A percentile compares a stretch with the other conserved stretches of the same genome.
phyloP scores from a whole-genome alignment of 2,329 filamentous ascomycete species.

The Niveomyces coronatus region DNA sequence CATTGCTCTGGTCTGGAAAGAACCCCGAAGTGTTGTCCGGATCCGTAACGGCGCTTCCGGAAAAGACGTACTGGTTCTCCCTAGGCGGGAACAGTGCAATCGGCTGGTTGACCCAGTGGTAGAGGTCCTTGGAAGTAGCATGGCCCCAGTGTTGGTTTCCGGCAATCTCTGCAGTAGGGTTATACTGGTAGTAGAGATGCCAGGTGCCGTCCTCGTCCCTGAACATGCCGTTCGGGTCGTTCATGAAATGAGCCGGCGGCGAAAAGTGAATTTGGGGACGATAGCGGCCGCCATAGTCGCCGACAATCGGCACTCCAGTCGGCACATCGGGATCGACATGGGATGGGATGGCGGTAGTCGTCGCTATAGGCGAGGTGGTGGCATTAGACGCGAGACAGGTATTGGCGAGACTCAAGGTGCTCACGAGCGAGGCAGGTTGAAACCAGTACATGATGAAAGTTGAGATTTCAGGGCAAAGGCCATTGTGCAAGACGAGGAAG shows the following conservation, averaged over 20 bases:
- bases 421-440: conserved; percentile 5
- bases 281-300: conserved; percentile 18
- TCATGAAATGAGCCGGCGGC: conserved; percentile 43
- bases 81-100: conserved; percentile 46
- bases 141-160: conserved; percentile 60
- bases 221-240: conserved; percentile 57
- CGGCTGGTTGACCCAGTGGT: conserved; percentile 54
- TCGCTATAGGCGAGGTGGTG: not conserved
- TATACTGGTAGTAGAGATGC: conserved; percentile 57
- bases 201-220: conserved; percentile 45
- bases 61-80: conserved; percentile 35
- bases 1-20: conserved; percentile 48
- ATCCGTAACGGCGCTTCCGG: conserved; percentile 49
- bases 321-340: conserved; percentile 12
- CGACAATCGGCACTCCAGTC: conserved; percentile 15
- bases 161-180: conserved; percentile 29
- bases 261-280: conserved; percentile 48
- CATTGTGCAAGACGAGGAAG: too few relatives aligned
- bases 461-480: too few relatives aligned
- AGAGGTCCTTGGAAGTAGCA: conserved; percentile 50
- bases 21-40: conserved; percentile 56
- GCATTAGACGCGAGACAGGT: conserved; percentile 1
- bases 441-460: conserved; percentile 11
- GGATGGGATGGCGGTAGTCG: not conserved
- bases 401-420: conserved; percentile 6